Evolutionary conservation across 2,329 filamentous ascomycete species (phyloP).

Genomic region (Domatiomyces globalis): DNA sequence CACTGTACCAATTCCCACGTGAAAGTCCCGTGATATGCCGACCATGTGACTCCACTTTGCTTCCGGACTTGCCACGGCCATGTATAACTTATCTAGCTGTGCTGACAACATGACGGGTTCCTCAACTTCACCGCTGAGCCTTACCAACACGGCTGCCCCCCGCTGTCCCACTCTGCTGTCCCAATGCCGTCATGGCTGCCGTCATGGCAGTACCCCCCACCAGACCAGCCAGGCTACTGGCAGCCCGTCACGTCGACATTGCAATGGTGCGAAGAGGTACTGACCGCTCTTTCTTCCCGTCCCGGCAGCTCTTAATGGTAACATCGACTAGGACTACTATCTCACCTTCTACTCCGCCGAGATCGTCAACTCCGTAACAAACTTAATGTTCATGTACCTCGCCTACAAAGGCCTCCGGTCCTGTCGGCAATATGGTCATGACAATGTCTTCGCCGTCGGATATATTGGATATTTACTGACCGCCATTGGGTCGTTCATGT

Average conservation of each 20-base stretch:
- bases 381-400: conserved; percentile 65
- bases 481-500: conserved; percentile 47
- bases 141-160: neutral
- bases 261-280: conserved; percentile 69
- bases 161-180: neutral
- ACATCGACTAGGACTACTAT: conserved; percentile 49
- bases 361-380: conserved; percentile 68
- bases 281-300: conserved; percentile 3
- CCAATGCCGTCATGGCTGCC: conserved; percentile 27
- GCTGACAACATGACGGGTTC: neutral
- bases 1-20: neutral
- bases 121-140: neutral
- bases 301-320: conserved; percentile 1
- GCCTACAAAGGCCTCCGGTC: conserved; percentile 61
- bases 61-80: neutral
- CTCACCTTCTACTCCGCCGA: conserved; percentile 62
- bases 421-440: conserved; percentile 59
- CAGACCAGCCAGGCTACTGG: conserved; percentile 47
- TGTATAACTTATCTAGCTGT: neutral
- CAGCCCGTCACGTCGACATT: conserved; percentile 55
- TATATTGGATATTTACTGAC: conserved; percentile 50
- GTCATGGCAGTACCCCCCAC: conserved; percentile 36
- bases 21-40: neutral
- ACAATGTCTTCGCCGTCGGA: conserved; percentile 57
- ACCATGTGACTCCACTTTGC: neutral